A percentile compares a stretch with the other conserved stretches of the same genome.
These are phyloP conservation scores for Lepiota venenata DNA, from an alignment of 768 basidiomycete species.

Conservation along the genomic window DNA sequence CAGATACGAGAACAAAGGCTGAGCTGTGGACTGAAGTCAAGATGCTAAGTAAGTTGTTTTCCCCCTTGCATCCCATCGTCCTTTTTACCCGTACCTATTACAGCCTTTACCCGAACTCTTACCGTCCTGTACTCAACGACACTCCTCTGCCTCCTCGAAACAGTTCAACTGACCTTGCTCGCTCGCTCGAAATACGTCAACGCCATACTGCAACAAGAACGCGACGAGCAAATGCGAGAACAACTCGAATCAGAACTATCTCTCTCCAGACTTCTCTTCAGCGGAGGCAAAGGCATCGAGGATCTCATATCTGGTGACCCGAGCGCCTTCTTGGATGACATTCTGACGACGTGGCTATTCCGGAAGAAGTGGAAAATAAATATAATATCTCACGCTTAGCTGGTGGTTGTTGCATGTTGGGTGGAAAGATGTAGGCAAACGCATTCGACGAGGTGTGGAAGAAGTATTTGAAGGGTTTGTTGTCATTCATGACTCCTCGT, in stretches of 20 bases:
- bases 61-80: background rate
- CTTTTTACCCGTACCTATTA: background rate
- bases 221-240: conserved; percentile 52
- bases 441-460: conserved; percentile 17
- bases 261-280: conserved; percentile 32
- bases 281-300: conserved; percentile 21
- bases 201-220: conserved; percentile 58
- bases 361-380: conserved; percentile 61
- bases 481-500: too few relatives aligned
- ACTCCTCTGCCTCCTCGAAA: conserved; percentile 82
- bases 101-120: conserved; percentile 85
- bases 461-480: conserved; percentile 80
- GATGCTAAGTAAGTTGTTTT: conserved; percentile 60
- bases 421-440: conserved; percentile 19
- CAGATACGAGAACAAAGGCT: conserved; percentile 54
- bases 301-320: conserved; percentile 15
- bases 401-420: conserved; percentile 20
- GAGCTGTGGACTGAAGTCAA: conserved; percentile 95
- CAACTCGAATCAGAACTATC: conserved; percentile 38
- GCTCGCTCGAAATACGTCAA: conserved; percentile 79
- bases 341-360: conserved; percentile 24
- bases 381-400: conserved; percentile 17
- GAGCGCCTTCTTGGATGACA: conserved; percentile 15
- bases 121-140: conserved; percentile 86
- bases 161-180: conserved; percentile 82